Conservation (phyloP, 2,329 filamentous ascomycete genomes). For the Apiospora rasikravindrae region DNA sequence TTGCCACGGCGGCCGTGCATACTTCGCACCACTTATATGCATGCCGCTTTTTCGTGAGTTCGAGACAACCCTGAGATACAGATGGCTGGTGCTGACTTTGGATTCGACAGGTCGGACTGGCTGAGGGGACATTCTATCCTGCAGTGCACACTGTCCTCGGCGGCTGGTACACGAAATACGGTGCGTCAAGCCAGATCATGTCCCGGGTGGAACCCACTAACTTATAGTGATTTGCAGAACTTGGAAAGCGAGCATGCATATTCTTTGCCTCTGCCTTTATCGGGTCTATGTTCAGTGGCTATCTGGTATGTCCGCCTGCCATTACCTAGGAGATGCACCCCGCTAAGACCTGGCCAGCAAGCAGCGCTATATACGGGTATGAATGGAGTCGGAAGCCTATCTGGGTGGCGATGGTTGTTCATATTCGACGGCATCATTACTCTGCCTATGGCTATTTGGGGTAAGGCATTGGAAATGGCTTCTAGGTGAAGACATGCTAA, state of each 20-base stretch:
- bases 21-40: conserved; percentile 2
- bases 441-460: conserved; percentile 37
- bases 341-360: conserved; percentile 24
- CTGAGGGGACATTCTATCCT: neutral
- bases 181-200: neutral
- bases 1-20: conserved; percentile 26
- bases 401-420: conserved; percentile 38
- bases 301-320: neutral
- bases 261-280: neutral
- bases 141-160: neutral
- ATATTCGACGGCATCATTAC: conserved; percentile 38
- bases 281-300: neutral
- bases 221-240: neutral
- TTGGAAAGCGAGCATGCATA: neutral
- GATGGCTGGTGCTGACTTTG: neutral
- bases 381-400: conserved; percentile 30
- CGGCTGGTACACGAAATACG: neutral
- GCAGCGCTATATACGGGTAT: conserved; percentile 33
- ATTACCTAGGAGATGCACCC: neutral
- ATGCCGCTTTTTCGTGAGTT: neutral
- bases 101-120: neutral
- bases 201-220: neutral
- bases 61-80: neutral
- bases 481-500: neutral
- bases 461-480: neutral